These are phyloP conservation scores for Solanum sejunctum DNA, from an alignment of 257 asterid species.

Conservation along the genomic window DNA sequence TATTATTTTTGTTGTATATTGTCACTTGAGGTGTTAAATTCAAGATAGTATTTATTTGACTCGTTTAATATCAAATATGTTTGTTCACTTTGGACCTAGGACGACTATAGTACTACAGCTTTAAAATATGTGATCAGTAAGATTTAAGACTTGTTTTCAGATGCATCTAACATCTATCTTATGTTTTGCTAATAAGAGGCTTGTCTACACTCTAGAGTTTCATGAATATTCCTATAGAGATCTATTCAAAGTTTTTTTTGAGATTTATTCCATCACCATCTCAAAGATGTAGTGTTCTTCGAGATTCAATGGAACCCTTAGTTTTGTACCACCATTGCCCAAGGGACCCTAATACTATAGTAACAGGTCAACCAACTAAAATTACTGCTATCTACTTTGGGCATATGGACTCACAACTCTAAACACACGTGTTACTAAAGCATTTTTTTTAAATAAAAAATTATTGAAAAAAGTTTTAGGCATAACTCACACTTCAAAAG, in stretches of 20 bases:
- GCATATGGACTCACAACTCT: background rate
- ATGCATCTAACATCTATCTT: accelerated
- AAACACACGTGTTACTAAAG: too few species aligned
- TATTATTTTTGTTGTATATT: background rate
- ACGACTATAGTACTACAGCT: background rate
- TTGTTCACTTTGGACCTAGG: background rate
- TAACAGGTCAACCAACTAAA: background rate
- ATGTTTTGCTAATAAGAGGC: background rate
- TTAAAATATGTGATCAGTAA: background rate
- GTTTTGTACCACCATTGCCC: background rate
- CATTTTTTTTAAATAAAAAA: too few species aligned
- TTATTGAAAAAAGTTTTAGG: too few species aligned
- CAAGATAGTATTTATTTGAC: background rate
- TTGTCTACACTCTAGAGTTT: accelerated
- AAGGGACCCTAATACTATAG: background rate
- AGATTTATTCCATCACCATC: background rate
- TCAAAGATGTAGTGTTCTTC: background rate
- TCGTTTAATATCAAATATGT: too few species aligned
- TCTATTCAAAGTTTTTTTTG: background rate
- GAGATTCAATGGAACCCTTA: too few species aligned
- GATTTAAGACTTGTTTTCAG: background rate
- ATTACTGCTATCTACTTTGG: background rate
- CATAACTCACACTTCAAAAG: too few species aligned
- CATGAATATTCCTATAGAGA: background rate
- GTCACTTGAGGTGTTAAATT: background rate